Evolutionary conservation across 2,329 filamentous ascomycete genomes (phyloP).

Genomic region (Dothideomycetes sp.): DNA sequence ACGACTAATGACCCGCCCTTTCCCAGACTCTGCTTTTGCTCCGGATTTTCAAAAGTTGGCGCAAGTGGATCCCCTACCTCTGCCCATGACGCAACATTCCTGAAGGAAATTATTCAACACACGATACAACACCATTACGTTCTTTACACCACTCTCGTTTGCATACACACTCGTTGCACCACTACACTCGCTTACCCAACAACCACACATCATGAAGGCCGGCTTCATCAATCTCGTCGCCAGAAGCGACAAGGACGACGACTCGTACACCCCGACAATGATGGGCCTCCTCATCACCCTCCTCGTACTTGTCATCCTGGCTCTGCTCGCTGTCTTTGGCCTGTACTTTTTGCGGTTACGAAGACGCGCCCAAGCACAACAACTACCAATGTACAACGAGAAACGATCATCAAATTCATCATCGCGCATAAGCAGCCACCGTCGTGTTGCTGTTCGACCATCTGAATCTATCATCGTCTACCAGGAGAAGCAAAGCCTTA

Average conservation of each 20-base stretch:
- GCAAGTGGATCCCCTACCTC: not conserved
- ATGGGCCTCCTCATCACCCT: slow-evolving; percentile 71
- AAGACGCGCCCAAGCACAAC: slow-evolving; percentile 37
- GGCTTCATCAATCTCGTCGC: slow-evolving; percentile 35
- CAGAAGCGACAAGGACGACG: slow-evolving; percentile 34
- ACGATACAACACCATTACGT: not conserved
- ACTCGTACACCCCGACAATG: slow-evolving; percentile 48
- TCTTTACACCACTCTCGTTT: not conserved
- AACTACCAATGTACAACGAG: slow-evolving; percentile 63
- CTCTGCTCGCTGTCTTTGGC: slow-evolving; percentile 53
- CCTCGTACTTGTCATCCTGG: slow-evolving; percentile 65
- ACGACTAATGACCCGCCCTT: too few species aligned
- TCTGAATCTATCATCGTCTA: slow-evolving; percentile 64
- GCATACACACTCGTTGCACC: slow-evolving; percentile 2
- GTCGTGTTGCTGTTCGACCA: slow-evolving; percentile 44
- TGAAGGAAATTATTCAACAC: not conserved
- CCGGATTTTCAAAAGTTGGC: too few species aligned
- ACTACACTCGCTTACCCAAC: slow-evolving; percentile 2
- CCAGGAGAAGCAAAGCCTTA: slow-evolving; percentile 68
- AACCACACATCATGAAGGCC: slow-evolving; percentile 23
- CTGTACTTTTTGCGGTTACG: slow-evolving; percentile 65
- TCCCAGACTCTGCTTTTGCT: too few species aligned
- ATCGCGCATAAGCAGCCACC: slow-evolving; percentile 28
- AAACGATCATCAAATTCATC: slow-evolving; percentile 32
- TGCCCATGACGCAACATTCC: not conserved